Base-by-base conservation (phyloP, 192 early-diverging fungal species). In the Lunasporangiospora selenospora region DNA sequence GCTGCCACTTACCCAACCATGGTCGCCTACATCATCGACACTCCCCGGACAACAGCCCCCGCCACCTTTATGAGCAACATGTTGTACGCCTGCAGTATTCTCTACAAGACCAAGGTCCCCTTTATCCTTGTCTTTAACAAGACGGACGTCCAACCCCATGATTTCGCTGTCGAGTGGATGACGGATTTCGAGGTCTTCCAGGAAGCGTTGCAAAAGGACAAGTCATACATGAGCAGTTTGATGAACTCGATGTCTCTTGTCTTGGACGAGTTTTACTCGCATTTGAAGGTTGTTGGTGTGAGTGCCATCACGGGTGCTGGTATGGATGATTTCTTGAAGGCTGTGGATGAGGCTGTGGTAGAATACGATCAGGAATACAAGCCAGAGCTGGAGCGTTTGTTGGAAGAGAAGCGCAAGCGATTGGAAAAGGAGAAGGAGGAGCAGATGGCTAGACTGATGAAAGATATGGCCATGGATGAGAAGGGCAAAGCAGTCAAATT, bases 31-130 rank as follows among this genome's bases (percentile, higher is more conserved):
- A 88, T 97, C 64, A 92, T 99, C 63, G 97, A 99, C 75, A 99
- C 97, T 34, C 95, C 97, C 2, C 88, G 97, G 32, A 93, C 93
- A 10, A 88, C 93, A 19, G 79, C 81, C 41, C 97, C 97, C 7
- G 92, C 92, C 13, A 99, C 97, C 2, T 99, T 99, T 75, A 97
- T 99, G 95, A 91, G 90, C 62, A 99, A 99, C 80, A 97, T 99
- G 95, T 82, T 99, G 53, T 99, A 99, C 76, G 97, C 97, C 29
- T 94, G 93, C 76, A 89, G 84, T 45, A 99, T 99, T 71, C 85
- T 99, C 34, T 99, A 99, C 86, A 97, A 97, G 70, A 99, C 97
- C 31, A 92, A 93, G 73, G 78, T 99, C 26, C 97, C 97, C 21
- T 98, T 99, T 58, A 82, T 99, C 31, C 78, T 99, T 38, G 92